These are phyloP conservation scores for Penicillium fimorum DNA, from an alignment of 495 filamentous ascomycete species.

Conservation along the genomic window DNA sequence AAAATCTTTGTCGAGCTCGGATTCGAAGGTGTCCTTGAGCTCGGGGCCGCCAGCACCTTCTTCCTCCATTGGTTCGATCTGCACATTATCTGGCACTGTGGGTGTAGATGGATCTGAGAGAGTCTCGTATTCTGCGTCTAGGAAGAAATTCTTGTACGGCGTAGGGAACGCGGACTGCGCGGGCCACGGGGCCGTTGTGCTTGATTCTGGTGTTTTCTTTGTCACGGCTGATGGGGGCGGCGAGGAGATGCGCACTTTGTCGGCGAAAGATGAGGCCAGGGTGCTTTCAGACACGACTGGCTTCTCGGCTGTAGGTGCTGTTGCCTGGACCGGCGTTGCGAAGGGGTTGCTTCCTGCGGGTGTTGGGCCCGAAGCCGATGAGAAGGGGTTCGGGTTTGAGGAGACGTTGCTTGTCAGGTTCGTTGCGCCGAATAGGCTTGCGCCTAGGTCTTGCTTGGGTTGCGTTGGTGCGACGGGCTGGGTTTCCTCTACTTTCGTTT, in stretches of 20 bases:
- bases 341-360: conserved; percentile 47
- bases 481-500: conserved; percentile 36
- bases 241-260: conserved; percentile 56
- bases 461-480: conserved; percentile 26
- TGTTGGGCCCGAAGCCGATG: conserved; percentile 26
- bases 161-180: conserved; percentile 57
- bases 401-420: conserved; percentile 47
- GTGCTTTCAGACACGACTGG: conserved; percentile 26
- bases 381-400: conserved; percentile 58
- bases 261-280: conserved; percentile 73
- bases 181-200: conserved; percentile 68
- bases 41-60: conserved; percentile 55
- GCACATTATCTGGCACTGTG: conserved; percentile 47
- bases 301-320: conserved; percentile 25
- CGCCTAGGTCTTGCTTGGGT: conserved; percentile 55
- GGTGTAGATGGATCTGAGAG: conserved; percentile 53
- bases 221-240: conserved; percentile 38
- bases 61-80: conserved; percentile 58
- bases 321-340: conserved; percentile 41
- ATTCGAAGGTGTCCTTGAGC: conserved; percentile 81
- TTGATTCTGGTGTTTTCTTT: conserved; percentile 32
- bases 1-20: conserved; percentile 80
- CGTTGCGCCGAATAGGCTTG: conserved; percentile 53
- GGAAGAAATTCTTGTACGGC: conserved; percentile 72
- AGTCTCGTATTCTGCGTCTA: conserved; percentile 92